phyloP scores from a whole-genome alignment of 164 flowering plant species.

The Nelumbo lutea region DNA sequence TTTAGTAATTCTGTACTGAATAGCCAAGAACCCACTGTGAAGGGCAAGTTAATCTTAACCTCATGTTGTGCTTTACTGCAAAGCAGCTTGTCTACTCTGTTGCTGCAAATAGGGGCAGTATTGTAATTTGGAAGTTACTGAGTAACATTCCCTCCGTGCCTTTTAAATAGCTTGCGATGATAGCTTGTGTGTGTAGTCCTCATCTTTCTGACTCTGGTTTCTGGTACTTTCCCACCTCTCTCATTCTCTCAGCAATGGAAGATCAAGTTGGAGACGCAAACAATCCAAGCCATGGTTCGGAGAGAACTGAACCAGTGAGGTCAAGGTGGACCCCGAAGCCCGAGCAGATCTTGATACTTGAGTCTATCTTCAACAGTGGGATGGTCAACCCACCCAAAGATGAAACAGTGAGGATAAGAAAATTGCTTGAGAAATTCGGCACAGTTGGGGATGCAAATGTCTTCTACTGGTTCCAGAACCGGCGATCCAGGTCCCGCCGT shows the following conservation, averaged over 20 bases:
- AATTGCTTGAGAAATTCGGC: slow-evolving; percentile 77
- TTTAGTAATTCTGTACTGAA: too few relatives aligned
- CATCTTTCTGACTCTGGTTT: too few relatives aligned
- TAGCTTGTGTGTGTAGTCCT: background rate
- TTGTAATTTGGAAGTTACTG: background rate
- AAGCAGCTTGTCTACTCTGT: too few relatives aligned
- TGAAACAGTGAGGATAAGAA: slow-evolving; percentile 78
- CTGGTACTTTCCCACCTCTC: too few relatives aligned
- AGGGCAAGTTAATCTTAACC: too few relatives aligned
- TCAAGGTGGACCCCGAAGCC: slow-evolving; percentile 98
- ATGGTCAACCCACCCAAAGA: slow-evolving; percentile 97
- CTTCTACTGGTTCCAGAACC: slow-evolving; percentile 97
- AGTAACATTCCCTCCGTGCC: background rate
- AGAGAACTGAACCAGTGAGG: slow-evolving; percentile 53
- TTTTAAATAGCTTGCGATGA: background rate
- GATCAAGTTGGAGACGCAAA: slow-evolving; percentile 24
- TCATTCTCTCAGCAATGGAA: slow-evolving; percentile 16
- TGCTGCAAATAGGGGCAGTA: background rate
- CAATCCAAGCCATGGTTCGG: slow-evolving; percentile 23
- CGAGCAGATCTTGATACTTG: slow-evolving; percentile 89
- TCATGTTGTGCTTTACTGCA: too few relatives aligned
- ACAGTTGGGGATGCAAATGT: slow-evolving; percentile 92
- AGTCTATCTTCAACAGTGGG: slow-evolving; percentile 96
- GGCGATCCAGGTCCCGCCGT: slow-evolving; percentile 84
- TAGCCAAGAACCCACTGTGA: too few relatives aligned